A percentile compares a stretch with the other conserved stretches of the same genome.
phyloP scores from a whole-genome alignment of 2,329 filamentous ascomycete species.

The Apiospora sp. region DNA sequence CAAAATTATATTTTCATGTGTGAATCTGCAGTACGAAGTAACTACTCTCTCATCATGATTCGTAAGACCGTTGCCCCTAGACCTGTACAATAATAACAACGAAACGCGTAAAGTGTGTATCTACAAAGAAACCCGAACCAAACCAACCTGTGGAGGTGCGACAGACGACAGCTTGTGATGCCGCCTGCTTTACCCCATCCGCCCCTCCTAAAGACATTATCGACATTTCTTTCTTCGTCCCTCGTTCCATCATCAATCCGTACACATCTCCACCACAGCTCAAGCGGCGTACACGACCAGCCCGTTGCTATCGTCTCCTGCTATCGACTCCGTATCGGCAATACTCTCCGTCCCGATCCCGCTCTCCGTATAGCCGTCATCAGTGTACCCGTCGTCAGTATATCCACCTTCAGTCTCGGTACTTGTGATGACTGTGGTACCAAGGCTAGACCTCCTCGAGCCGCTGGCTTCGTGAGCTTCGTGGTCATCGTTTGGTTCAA shows the following conservation, averaged over 20 bases:
- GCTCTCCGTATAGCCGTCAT: constrained; percentile 43
- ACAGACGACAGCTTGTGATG: background rate
- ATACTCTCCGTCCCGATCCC: constrained; percentile 39
- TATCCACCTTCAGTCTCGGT: constrained; percentile 36
- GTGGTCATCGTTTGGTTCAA: constrained; percentile 22
- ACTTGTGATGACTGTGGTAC: constrained; percentile 55
- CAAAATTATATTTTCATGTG: constrained; percentile 10
- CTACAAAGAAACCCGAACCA: constrained; percentile 4
- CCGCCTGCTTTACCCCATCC: background rate
- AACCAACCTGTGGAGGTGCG: background rate
- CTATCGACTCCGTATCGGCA: constrained; percentile 41
- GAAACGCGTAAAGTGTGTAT: constrained; percentile 18
- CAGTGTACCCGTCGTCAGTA: constrained; percentile 44
- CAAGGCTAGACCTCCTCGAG: constrained; percentile 54
- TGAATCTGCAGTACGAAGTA: constrained; percentile 12
- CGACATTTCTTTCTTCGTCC: constrained; percentile 12
- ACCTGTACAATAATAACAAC: constrained; percentile 13
- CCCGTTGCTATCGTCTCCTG: constrained; percentile 42
- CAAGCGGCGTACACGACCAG: constrained; percentile 46
- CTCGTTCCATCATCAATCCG: constrained; percentile 5
- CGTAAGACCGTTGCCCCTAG: constrained; percentile 10
- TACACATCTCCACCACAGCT: background rate
- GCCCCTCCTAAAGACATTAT: constrained; percentile 25
- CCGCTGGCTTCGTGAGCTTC: constrained; percentile 31
- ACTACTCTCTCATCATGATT: constrained; percentile 16